phyloP scores from a whole-genome alignment of 106 monocot genomes.

The Apostasia shenzhenica region DNA sequence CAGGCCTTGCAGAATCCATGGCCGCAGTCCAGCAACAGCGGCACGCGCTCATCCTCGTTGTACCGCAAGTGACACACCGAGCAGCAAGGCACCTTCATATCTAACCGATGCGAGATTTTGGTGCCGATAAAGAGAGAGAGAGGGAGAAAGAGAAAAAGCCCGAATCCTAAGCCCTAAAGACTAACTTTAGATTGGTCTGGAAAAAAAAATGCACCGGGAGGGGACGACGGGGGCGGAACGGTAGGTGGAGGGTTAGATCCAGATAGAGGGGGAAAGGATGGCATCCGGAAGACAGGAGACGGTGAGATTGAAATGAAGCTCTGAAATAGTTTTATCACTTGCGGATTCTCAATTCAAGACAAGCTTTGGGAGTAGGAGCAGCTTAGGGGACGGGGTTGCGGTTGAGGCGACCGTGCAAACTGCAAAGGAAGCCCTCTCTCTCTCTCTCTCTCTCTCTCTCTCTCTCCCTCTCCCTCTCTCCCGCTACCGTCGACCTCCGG shows the following conservation, averaged over 20 bases:
- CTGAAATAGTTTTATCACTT: background rate
- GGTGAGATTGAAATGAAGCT: background rate
- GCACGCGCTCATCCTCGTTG: constrained; percentile 79
- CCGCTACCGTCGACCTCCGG: constrained; percentile 7
- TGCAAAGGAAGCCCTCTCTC: background rate
- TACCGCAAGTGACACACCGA: constrained; percentile 85
- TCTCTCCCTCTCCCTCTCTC: background rate
- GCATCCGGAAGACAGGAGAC: background rate
- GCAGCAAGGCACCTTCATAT: constrained; percentile 92
- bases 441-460: background rate
- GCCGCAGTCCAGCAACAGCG: constrained; percentile 86
- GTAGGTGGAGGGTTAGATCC: background rate
- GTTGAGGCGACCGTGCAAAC: background rate
- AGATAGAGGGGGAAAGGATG: background rate
- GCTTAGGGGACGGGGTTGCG: background rate
- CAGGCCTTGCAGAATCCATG: constrained; percentile 92
- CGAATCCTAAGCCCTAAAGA: constrained; percentile 3
- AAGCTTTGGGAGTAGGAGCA: background rate
- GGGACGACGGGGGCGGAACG: background rate
- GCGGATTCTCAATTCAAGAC: background rate
- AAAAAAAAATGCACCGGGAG: background rate
- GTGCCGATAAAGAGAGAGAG: background rate
- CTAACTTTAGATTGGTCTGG: background rate
- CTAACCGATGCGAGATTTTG: background rate
- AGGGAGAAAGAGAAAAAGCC: background rate